Evolutionary conservation across 2,329 filamentous ascomycete genomes (phyloP).

Genomic region (Metarhizium album): DNA sequence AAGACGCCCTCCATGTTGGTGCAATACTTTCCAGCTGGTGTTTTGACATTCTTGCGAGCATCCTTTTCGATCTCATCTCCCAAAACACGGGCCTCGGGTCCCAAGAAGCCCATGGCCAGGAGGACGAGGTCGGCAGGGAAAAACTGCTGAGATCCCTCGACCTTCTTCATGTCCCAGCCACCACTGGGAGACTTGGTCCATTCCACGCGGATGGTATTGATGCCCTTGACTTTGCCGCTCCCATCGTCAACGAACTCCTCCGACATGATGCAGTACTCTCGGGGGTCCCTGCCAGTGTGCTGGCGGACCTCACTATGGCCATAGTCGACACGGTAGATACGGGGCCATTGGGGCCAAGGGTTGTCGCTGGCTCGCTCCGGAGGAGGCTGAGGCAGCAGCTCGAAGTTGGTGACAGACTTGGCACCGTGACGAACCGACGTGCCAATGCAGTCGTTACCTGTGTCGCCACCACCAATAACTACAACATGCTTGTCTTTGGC

Average conservation of each 20-base stretch:
- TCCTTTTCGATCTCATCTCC: conserved; percentile 88
- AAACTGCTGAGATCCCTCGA: conserved; percentile 87
- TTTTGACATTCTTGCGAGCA: conserved; percentile 92
- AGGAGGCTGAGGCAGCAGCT: conserved; percentile 85
- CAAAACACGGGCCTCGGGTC: conserved; percentile 79
- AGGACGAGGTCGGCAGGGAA: conserved; percentile 93
- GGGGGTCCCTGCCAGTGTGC: conserved; percentile 90
- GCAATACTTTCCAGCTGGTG: conserved; percentile 71
- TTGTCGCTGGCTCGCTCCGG: conserved; percentile 86
- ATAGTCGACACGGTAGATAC: conserved; percentile 97
- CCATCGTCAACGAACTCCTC: conserved; percentile 92
- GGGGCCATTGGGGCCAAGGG: conserved; percentile 97
- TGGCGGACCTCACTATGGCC: conserved; percentile 92
- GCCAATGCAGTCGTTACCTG: conserved; percentile 95
- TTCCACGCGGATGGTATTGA: conserved; percentile 90
- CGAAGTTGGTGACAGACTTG: conserved; percentile 94
- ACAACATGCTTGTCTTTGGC: conserved; percentile 94
- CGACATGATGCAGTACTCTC: conserved; percentile 97
- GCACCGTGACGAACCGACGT: conserved; percentile 92
- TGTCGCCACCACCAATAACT: conserved; percentile 95
- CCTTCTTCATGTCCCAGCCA: conserved; percentile 98
- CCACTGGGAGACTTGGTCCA: conserved; percentile 86
- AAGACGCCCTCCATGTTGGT: conserved; percentile 86
- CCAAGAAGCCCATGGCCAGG: conserved; percentile 94
- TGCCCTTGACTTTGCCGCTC: conserved; percentile 79